Conservation (phyloP, 2,329 filamentous ascomycete species). For the Colletotrichum sp. region DNA sequence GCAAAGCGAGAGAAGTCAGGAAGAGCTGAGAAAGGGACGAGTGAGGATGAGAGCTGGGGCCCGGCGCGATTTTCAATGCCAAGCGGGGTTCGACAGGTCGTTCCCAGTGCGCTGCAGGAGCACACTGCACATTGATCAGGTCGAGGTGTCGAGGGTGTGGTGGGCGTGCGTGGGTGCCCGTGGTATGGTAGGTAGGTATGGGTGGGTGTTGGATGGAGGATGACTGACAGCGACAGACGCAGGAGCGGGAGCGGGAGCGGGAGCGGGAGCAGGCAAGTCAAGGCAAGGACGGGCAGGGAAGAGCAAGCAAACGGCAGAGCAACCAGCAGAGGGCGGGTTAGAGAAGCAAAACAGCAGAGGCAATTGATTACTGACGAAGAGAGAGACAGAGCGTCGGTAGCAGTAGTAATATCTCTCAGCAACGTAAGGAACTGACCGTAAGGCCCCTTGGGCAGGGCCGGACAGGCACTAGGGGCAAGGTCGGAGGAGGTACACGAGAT, state of each 20-base stretch:
- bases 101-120: constrained; percentile 18
- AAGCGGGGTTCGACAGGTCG: constrained; percentile 21
- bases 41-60: constrained; percentile 13
- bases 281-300: not conserved
- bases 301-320: not conserved
- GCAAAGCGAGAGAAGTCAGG: not conserved
- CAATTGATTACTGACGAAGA: not conserved
- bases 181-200: not conserved
- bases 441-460: not conserved
- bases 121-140: constrained; percentile 10
- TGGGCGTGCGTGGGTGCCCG: not conserved
- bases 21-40: not conserved
- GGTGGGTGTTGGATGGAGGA: not conserved
- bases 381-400: not conserved
- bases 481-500: not conserved
- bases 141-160: not conserved
- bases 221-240: not conserved
- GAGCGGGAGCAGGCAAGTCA: not conserved
- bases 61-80: constrained; percentile 22
- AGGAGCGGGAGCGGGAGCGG: not conserved
- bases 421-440: not conserved
- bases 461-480: not conserved
- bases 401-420: not conserved
- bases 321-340: not conserved
- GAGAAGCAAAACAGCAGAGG: not conserved